Percentiles rank a stretch among this genome's conserved stretches.
Conservation (phyloP, 1,139 yeast genomes). For the Kodamaea arcana region DNA sequence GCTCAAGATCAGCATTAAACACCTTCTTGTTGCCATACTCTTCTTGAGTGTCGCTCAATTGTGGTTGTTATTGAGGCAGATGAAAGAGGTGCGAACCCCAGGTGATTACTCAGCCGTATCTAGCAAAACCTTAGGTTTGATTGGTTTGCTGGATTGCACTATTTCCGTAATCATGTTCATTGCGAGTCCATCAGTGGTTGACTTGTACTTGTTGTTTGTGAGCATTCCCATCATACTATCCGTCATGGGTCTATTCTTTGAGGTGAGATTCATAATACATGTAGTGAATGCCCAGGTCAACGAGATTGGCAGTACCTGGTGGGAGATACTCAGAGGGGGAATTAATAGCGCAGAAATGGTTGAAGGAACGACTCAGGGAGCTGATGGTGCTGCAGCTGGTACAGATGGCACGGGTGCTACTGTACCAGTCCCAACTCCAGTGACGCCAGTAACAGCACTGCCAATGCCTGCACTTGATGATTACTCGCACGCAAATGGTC, state of each 20-base stretch:
- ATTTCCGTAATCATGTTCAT: constrained; percentile 55
- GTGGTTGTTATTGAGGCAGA: constrained; percentile 48
- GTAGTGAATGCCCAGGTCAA: constrained; percentile 71
- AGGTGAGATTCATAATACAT: constrained; percentile 67
- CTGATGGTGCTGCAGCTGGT: constrained; percentile 3
- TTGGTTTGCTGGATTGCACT: constrained; percentile 75
- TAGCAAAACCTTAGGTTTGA: constrained; percentile 42
- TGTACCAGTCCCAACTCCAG: too few relatives aligned
- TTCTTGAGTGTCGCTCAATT: constrained; percentile 36
- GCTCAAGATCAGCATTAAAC: constrained; percentile 37
- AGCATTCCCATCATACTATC: constrained; percentile 69
- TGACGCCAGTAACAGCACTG: constrained; percentile 7
- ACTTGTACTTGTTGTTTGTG: constrained; percentile 61
- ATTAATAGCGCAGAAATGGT: constrained; percentile 5
- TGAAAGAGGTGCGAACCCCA: constrained; percentile 70
- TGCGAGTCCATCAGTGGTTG: constrained; percentile 20
- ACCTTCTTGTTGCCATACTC: constrained; percentile 46
- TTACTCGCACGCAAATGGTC: constrained; percentile 52
- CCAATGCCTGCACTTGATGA: constrained; percentile 37
- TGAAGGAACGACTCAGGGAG: background rate
- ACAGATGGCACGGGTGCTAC: constrained; percentile 7
- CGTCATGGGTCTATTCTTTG: constrained; percentile 70
- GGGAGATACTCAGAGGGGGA: constrained; percentile 56
- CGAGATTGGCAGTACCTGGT: constrained; percentile 62
- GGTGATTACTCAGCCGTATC: constrained; percentile 55